A percentile compares a stretch with the other conserved stretches of the same genome.
These are phyloP conservation scores for Bipolaris gigantea DNA, from an alignment of 2,329 filamentous ascomycete species.

Conservation along the genomic window DNA sequence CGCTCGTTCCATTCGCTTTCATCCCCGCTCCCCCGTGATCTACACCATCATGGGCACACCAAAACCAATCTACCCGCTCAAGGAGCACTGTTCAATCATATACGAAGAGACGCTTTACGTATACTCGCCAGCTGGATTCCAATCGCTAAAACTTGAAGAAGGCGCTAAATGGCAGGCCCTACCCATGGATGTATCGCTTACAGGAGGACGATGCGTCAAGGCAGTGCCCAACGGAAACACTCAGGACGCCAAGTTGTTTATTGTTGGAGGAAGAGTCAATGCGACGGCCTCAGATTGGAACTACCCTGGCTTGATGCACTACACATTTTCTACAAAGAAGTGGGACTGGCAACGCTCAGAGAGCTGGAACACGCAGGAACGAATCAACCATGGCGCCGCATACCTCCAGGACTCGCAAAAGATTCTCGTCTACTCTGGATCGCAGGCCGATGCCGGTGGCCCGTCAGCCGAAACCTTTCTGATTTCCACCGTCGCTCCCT, in stretches of 20 bases:
- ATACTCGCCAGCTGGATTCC: conserved; percentile 74
- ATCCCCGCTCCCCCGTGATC: conserved; percentile 11
- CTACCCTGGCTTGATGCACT: conserved; percentile 77
- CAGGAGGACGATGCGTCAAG: conserved; percentile 76
- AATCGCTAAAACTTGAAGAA: conserved; percentile 68
- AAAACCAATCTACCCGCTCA: conserved; percentile 68
- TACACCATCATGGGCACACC: conserved; percentile 67
- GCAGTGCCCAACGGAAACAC: conserved; percentile 62
- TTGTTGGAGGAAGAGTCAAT: conserved; percentile 70
- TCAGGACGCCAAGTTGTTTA: conserved; percentile 67
- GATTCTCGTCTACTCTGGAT: conserved; percentile 81
- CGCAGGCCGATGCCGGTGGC: conserved; percentile 59
- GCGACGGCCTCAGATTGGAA: conserved; percentile 44
- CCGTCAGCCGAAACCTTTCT: conserved; percentile 75
- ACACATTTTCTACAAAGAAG: conserved; percentile 57
- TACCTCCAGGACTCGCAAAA: conserved; percentile 71
- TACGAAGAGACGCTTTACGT: conserved; percentile 82
- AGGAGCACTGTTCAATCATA: conserved; percentile 79
- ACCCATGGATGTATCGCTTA: conserved; percentile 67
- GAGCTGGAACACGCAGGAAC: conserved; percentile 63
- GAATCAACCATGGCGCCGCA: conserved; percentile 72
- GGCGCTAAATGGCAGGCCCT: conserved; percentile 73
- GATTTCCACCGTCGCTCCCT: conserved; percentile 67
- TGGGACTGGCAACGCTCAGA: conserved; percentile 61
- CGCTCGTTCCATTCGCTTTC: no score